Percentiles rank a stretch among this genome's conserved stretches.
phyloP scores from a whole-genome alignment of 2,329 filamentous ascomycete species.

The Fusarium neocosmosporiellum region DNA sequence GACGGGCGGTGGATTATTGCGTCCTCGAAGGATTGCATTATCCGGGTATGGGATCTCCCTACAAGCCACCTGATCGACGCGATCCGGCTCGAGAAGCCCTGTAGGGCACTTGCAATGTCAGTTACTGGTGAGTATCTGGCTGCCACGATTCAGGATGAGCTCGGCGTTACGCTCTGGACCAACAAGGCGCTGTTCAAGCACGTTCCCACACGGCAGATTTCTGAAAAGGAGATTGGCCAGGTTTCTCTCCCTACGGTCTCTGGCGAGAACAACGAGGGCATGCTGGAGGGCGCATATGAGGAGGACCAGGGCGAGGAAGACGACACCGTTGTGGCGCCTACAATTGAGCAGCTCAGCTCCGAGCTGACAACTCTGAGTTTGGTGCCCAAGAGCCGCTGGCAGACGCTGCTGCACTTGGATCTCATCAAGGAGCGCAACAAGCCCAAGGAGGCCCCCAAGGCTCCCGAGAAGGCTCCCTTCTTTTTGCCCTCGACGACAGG shows the following conservation, averaged over 20 bases:
- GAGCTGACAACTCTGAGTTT: conserved; percentile 90
- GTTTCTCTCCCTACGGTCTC: conserved; percentile 79
- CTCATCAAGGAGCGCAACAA: conserved; percentile 94
- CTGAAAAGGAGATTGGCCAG: conserved; percentile 76
- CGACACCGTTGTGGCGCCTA: conserved; percentile 64
- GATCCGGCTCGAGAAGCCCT: conserved; percentile 81
- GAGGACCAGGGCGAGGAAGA: conserved; percentile 64
- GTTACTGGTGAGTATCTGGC: conserved; percentile 94
- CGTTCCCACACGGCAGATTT: conserved; percentile 85
- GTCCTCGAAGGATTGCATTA: conserved; percentile 80
- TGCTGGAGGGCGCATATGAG: conserved; percentile 82
- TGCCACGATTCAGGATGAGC: conserved; percentile 81
- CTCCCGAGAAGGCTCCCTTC: conserved; percentile 94
- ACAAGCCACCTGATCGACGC: conserved; percentile 96
- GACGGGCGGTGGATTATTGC: conserved; percentile 95
- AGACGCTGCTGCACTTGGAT: conserved; percentile 92
- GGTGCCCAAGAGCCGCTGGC: conserved; percentile 92
- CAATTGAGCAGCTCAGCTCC: conserved; percentile 80
- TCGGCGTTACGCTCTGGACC: conserved; percentile 96
- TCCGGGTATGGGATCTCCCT: conserved; percentile 94
- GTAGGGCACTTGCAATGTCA: conserved; percentile 89
- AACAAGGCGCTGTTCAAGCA: conserved; percentile 93
- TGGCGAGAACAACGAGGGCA: conserved; percentile 80
- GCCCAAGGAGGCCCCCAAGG: conserved; percentile 90
- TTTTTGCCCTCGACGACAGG: conserved; percentile 80